Percentiles rank a stretch among this genome's conserved stretches.
Conservation (phyloP, 202 grass and related monocot species). For the Saccharum hybrid region DNA sequence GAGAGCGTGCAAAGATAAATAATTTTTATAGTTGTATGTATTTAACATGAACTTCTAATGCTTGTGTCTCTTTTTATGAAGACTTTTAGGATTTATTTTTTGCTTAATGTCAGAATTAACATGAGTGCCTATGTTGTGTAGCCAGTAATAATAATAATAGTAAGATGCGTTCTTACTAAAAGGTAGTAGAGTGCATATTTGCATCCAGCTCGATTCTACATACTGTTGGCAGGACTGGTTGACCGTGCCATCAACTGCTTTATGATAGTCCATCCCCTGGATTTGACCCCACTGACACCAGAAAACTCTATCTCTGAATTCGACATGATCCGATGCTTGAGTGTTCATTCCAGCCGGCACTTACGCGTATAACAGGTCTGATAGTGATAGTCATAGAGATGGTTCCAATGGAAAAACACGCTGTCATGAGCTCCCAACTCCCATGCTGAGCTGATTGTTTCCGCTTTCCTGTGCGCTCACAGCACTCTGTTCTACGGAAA, state of each 20-base stretch:
- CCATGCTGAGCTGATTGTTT: conserved; percentile 17
- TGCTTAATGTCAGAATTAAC: neutral
- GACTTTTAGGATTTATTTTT: too few relatives aligned
- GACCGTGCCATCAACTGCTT: neutral
- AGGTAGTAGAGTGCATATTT: neutral
- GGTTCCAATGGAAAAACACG: neutral
- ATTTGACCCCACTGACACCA: neutral
- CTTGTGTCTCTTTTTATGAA: too few relatives aligned
- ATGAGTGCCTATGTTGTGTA: too few relatives aligned
- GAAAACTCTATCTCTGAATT: neutral
- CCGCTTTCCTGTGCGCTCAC: neutral
- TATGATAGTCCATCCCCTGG: neutral
- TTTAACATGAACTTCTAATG: too few relatives aligned
- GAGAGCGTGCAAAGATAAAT: too few relatives aligned
- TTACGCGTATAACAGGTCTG: neutral
- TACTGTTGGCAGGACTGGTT: neutral
- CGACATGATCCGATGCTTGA: neutral
- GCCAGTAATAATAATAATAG: too few relatives aligned
- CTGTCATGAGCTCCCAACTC: neutral
- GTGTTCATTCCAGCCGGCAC: neutral
- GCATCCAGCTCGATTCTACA: neutral
- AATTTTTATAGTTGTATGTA: too few relatives aligned
- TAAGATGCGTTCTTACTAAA: too few relatives aligned
- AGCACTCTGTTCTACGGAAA: conserved; percentile 38
- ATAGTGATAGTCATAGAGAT: too few relatives aligned